Base-by-base conservation (phyloP, 202 grass and related monocot species). In the Carex sylvatica region DNA sequence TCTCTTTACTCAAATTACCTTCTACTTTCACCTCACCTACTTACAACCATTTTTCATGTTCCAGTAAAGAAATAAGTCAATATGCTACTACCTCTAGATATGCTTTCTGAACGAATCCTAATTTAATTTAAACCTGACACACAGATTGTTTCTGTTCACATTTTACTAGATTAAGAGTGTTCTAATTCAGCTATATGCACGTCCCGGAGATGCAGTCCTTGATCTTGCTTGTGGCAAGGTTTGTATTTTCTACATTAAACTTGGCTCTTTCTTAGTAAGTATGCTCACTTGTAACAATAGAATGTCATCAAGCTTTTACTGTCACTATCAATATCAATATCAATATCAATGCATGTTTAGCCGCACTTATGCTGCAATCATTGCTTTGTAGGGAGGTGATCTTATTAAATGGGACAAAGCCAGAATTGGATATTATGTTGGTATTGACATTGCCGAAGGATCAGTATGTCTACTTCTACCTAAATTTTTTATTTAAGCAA, bases 191-290 rank as follows among this genome's bases (percentile, higher is more conserved):
- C 78, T 98, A 13, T 89, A 98, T 30, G 86, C 89, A 0, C 85
- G 80, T 20, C 85, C 86, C 0, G 92, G 91, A 12, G 89, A 98
- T 69, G 86, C 86, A 23, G 92, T 98, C 64, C 92, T 98, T 26
- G 92, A 95, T 95, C 88, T 98, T 70, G 95, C 91, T 61, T 98
- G 95, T 18, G 92, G 95, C 24, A 98, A 98, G 95, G 95, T 98
- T 78, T 84, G 56, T 26, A 1, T 74, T 74, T 74, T 74, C 4
- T 72, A 53, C 46, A 0, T 23, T 74, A 52, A 28, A 28, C 26
- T 30, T 74, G 31, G 28, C 4, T 77, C 16, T 16, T 54, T 74
- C 23, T 54, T 23, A 53, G 4, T 72, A 24, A 19, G 9, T 59
- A 59, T 36, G 15, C 30, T 12, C 28, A 6, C 26, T 59, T 22